Evolutionary conservation across 2,329 filamentous ascomycete species (phyloP), one percentile per base, ranked within the genome.

Genomic region (Chaetothyriales sp.): DNA sequence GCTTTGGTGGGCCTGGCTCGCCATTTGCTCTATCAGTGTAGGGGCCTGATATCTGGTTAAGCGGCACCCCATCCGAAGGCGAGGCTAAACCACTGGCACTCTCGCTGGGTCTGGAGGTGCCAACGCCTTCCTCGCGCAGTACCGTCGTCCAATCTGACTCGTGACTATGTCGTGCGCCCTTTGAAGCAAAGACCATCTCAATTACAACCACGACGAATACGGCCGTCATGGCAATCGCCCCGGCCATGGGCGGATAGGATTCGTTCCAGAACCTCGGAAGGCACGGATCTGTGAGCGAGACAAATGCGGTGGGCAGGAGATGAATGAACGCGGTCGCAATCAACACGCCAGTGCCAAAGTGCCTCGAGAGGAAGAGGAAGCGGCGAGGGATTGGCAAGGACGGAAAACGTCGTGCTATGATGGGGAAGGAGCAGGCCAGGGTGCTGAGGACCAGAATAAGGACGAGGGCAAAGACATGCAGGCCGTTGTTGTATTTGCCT

Each of bases 311-410:
- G 50, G 80, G 82, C 3, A 84, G 75, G 10, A 85, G 73, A 69
- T 90, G 86, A 22, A 90, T 85, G 62, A 92, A 92, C 51, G 86
- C 86, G 1, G 86, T 92, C 9, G 87, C 86, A 56, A 92, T 83
- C n/a, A 92, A 73, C 18, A 92, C 87, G 54, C 86, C 86, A 1
- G 86, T 92, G 62, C 86, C 85, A 58, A 87, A 85, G 69, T 88
- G 84, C 58, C 84, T 80, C 61, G 80, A 82, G 56, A 82, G 71
- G 64, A 85, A 83, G 56, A 84, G 74, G 60, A 84, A 74, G 19
- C 67, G 73, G 56, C 73, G 74, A 49, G 82, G 81, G 51, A 77
- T 76, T 49, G 73, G 75, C 51, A 80, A 73, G 47, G 74, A 73
- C 40, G 76, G 77, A 40, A 76, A 71, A 57, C 78, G 76, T 50